Base-by-base conservation (phyloP, 345 rosid genomes). In the Kernera saxatilis region DNA sequence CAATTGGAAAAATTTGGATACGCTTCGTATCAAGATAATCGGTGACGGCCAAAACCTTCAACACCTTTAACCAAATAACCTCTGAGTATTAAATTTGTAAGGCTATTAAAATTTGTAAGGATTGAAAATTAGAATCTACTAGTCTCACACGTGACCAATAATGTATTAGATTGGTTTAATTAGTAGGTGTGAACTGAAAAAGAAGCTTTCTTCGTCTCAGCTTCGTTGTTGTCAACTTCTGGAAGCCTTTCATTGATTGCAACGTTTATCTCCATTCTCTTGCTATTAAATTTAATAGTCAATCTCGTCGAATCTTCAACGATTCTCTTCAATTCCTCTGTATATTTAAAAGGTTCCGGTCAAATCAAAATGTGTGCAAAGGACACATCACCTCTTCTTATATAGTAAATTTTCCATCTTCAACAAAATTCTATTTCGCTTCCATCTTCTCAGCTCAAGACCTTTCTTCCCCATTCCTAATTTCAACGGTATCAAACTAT, bases 251-350 rank as follows among this genome's bases (percentile, higher is more conserved):
- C 45, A 73, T 45, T 73, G 71, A 64, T 64, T 35, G 48, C 64
- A 62, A 52, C 76, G 33, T 64, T 27, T 54, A 64, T 25, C 77
- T 73, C 7, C 62, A 44, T 73, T 73, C 51, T 55, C 65, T 27
- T 25, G n/a, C 64, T 5, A 48, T 39, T 62, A 6, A 8, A 17
- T 46, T 21, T 21, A 48, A 8, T 33, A 11, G 65, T 64, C 71
- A 64, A 52, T 48, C 51, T 37, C 41, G 45, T 46, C 65, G 71
- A 73, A 64, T 73, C 77, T 73, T 73, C 77, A 72, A 64, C 76
- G 19, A 63, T 63, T 35, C 54, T 50, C 60, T 59, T 59, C 57
- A 11, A n/a, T 23, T 27, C 1, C 6, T 43, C 18, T 30, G 17
- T 48, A 19, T 52, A 19, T 30, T 52, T 22, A 9, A 36, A 8